Evolutionary conservation across 2,329 filamentous ascomycete genomes (phyloP).

Genomic region (Didymella glomerata): DNA sequence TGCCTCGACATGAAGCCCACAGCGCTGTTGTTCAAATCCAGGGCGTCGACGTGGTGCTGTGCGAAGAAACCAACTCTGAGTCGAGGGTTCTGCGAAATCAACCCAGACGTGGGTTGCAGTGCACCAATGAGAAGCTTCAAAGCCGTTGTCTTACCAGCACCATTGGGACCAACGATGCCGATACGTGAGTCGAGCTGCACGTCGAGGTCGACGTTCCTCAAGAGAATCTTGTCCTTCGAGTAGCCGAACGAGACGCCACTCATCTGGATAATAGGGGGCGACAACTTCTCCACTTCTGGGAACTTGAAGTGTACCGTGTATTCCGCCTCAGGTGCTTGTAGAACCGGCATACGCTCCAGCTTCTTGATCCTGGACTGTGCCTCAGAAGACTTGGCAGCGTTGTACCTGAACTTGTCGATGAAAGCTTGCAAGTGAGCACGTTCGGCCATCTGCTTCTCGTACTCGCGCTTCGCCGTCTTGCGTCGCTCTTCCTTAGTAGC

Average conservation of each 20-base stretch:
- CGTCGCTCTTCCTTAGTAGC: slow-evolving; percentile 95
- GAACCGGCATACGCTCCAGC: slow-evolving; percentile 92
- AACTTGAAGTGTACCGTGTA: slow-evolving; percentile 98
- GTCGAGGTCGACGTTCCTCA: slow-evolving; percentile 89
- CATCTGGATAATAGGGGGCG: slow-evolving; percentile 98
- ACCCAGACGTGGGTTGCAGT: slow-evolving; percentile 75
- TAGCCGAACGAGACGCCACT: slow-evolving; percentile 91
- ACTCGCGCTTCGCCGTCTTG: slow-evolving; percentile 95
- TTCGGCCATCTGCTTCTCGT: slow-evolving; percentile 97
- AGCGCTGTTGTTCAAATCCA: slow-evolving; percentile 87
- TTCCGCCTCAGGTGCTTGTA: slow-evolving; percentile 89
- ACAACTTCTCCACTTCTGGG: slow-evolving; percentile 96
- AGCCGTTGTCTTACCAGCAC: slow-evolving; percentile 98
- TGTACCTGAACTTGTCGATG: slow-evolving; percentile 99
- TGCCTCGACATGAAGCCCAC: slow-evolving; percentile 96
- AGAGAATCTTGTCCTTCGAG: slow-evolving; percentile 76
- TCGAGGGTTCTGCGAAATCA: slow-evolving; percentile 88
- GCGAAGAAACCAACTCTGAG: slow-evolving; percentile 96
- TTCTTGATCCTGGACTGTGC: slow-evolving; percentile 99
- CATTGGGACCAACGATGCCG: slow-evolving; percentile 98
- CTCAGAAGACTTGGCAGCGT: slow-evolving; percentile 97
- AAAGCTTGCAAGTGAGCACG: slow-evolving; percentile 93
- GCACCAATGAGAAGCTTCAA: slow-evolving; percentile 95
- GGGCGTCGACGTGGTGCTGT: slow-evolving; percentile 95
- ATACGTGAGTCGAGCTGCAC: slow-evolving; percentile 98